Conservation (phyloP, 108 stramenopile genomes). For the Heterococcus sp. region DNA sequence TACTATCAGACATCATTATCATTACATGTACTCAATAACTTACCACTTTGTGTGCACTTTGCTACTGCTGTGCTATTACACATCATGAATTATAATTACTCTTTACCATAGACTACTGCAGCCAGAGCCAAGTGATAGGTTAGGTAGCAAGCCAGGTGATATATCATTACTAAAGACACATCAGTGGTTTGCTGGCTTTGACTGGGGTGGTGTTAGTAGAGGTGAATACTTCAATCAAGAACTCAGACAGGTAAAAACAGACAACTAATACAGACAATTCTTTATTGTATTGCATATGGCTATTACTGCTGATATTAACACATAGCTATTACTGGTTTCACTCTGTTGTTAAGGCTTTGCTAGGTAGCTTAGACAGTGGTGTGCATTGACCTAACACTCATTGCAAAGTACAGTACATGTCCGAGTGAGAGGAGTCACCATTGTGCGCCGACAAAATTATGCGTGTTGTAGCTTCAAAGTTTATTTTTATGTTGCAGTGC, state of each 20-base stretch:
- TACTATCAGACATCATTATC: too few relatives aligned
- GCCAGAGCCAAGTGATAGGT: slow-evolving; percentile 28
- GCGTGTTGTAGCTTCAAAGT: neutral
- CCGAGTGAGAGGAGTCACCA: neutral
- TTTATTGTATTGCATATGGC: too few relatives aligned
- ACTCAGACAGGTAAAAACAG: neutral
- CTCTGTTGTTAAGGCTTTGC: neutral
- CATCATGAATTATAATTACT: too few relatives aligned
- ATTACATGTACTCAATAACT: too few relatives aligned
- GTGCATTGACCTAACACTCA: neutral
- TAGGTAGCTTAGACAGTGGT: neutral
- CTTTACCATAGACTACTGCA: slow-evolving; percentile 16
- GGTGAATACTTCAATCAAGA: slow-evolving; percentile 33
- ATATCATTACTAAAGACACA: slow-evolving; percentile 19
- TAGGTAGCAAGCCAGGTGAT: slow-evolving; percentile 24
- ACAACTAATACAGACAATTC: too few relatives aligned
- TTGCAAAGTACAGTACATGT: neutral
- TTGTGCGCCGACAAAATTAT: neutral
- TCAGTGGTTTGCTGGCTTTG: slow-evolving; percentile 45
- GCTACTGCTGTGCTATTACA: too few relatives aligned
- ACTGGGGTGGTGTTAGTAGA: slow-evolving; percentile 30
- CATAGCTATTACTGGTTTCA: neutral
- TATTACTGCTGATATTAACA: neutral
- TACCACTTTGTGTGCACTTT: too few relatives aligned
- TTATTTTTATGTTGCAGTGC: too few relatives aligned